Base-by-base conservation (phyloP, 1,284 basidiomycete genomes). In the Psilocybe mexicana region DNA sequence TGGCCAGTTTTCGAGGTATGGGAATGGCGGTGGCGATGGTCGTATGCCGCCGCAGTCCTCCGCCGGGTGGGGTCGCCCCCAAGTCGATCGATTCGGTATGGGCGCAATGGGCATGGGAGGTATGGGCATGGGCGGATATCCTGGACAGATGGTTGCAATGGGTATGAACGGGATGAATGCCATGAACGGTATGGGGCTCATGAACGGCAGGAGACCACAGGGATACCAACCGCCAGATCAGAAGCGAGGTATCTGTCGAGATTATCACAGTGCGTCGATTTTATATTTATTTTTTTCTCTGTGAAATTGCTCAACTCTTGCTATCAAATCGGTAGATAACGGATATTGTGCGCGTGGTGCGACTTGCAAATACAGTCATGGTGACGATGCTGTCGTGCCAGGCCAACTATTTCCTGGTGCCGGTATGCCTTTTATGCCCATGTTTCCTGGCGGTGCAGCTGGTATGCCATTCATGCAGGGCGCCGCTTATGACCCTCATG, bases 281-380 rank as follows among this genome's bases (percentile, higher is more conserved):
- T 18, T 18, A 43, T 45, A 23, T 26, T 18, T 24, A 26, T 50
- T 26, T 44, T 46, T 45, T 47, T 48, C 53, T 55, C 26, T 42
- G 43, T 47, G 11, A 47, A 12, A 11, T 40, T 12, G n/a, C 33
- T 47, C 52, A 61, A 43, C 36, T 62, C 30, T 38, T 43, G 25
- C 23, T 53, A 23, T 56, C 7, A 44, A 33, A 33, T 38, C n/a
- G 47, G 10, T 65, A 95, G 93, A 94, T 69, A 87, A 87, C 62
- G 94, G 96, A 1, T 97, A 88, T 72, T 98, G 96, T 69, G 85
- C 92, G 52, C 87, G 95, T 28, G 96, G 96, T 40, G 87, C 83
- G n/a, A 82, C 82, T 60, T 98, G 96, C 81, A 94, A 93, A 70
- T 98, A 86, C 71, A 93, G 92, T 64, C 96, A 98, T 67, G 92